Base-by-base conservation (phyloP, 495 filamentous ascomycete genomes). In the Neurospora sp. region DNA sequence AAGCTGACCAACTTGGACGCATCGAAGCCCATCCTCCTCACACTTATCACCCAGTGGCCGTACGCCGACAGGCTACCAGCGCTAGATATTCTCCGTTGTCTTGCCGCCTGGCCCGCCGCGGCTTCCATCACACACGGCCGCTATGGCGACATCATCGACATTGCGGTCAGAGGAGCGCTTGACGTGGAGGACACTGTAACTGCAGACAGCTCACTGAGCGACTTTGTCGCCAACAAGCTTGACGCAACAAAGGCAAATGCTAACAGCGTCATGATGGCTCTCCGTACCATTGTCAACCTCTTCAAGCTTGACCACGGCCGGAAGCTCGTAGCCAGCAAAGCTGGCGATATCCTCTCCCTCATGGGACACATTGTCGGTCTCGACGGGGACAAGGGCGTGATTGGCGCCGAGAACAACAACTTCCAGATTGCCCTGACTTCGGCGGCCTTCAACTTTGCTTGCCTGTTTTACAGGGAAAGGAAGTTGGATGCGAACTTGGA, bases 181-280 rank as follows among this genome's bases (percentile, higher is more conserved):
- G 91, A 94, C 73, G 76, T 61, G 22, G 77, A 74, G 20, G 78
- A 70, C 44, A 73, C 77, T 18, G 20, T 69, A 3, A 76, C 81
- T 22, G 82, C 84, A 16, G 83, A 78, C 11, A 74, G 79, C 4
- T 78, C 88, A 22, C 27, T 78, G 11, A 18, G 38, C 12, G 72
- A 75, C 2, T 59, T 80, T 59, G 44, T 76, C 70, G 35, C 69
- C 4, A 72, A 65, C 2, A 69, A 41, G 5, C 44, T 76, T 8
- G 72, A 76, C 48, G 71, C 70, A 61, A 11, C 69, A 4, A 68
- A 71, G 2, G 11, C 78, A 14, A 84, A 83, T 41, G 81, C 85
- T 41, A 97, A 98, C 78, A 92, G 92, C 77, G 87, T 90, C 39
- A 97, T 98, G 92, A 89, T 98, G 81, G 88, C 92, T 0, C 83